Percentiles rank a stretch among this genome's conserved stretches.
These are phyloP conservation scores for Trametes pubescens DNA, from an alignment of 1,284 basidiomycete species.

Conservation along the genomic window DNA sequence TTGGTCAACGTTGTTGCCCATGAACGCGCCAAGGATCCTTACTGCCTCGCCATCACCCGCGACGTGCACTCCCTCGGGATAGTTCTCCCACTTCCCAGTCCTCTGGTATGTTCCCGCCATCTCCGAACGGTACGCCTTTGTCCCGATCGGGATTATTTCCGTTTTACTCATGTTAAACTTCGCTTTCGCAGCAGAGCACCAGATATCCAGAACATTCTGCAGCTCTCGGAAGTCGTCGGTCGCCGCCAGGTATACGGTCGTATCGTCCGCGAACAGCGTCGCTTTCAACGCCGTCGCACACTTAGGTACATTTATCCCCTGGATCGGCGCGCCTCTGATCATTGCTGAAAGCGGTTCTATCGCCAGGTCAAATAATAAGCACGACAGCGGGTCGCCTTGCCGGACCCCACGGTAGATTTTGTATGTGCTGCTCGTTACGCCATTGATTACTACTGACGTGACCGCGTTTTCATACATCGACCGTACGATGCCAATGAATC, in stretches of 20 bases:
- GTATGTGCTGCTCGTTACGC: conserved; percentile 32
- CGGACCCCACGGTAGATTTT: conserved; percentile 38
- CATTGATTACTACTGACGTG: conserved; percentile 40
- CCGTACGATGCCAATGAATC: conserved; percentile 31
- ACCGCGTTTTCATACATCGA: conserved; percentile 38
- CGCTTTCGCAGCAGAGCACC: conserved; percentile 44
- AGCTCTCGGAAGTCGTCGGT: conserved; percentile 34
- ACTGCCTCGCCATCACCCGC: conserved; percentile 38
- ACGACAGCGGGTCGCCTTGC: conserved; percentile 48
- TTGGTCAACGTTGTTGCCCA: conserved; percentile 36
- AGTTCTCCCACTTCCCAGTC: neutral
- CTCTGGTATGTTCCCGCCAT: neutral
- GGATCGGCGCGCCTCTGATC: conserved; percentile 40
- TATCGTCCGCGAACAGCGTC: conserved; percentile 45
- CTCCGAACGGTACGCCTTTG: conserved; percentile 25
- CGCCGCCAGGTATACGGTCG: conserved; percentile 35
- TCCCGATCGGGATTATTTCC: conserved; percentile 44
- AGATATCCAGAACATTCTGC: conserved; percentile 31
- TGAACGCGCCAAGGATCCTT: conserved; percentile 39
- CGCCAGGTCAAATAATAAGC: conserved; percentile 32
- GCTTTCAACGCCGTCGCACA: conserved; percentile 31
- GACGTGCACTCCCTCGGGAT: conserved; percentile 22
- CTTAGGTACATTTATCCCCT: conserved; percentile 40
- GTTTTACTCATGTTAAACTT: conserved; percentile 47
- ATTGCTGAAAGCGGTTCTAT: conserved; percentile 45